phyloP scores from a whole-genome alignment of 352 stramenopile species.

The Phytophthora litchii region DNA sequence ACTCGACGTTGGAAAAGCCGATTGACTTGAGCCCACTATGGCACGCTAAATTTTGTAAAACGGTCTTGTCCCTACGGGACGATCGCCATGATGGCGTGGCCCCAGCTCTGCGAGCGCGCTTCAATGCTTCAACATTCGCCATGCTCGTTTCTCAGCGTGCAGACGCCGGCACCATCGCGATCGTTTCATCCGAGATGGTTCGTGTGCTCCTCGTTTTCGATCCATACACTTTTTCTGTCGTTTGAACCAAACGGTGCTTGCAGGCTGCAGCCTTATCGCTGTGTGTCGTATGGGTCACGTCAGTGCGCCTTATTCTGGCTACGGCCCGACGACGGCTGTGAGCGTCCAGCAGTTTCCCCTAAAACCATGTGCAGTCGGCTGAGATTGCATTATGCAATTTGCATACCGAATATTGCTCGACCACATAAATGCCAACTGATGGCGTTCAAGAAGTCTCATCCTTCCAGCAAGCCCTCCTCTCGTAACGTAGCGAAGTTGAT shows the following conservation, averaged over 20 bases:
- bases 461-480: too few relatives aligned
- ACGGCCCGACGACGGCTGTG: background rate
- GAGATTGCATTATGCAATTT: background rate
- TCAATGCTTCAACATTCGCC: constrained; percentile 29
- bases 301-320: constrained; percentile 2
- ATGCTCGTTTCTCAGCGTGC: constrained; percentile 29
- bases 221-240: constrained; percentile 13
- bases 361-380: background rate
- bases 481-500: background rate
- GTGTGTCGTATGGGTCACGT: constrained; percentile 8
- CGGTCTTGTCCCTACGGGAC: constrained; percentile 16
- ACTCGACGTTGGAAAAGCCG: constrained; percentile 8
- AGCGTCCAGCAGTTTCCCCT: background rate
- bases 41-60: constrained; percentile 24
- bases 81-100: constrained; percentile 23
- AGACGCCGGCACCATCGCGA: constrained; percentile 1
- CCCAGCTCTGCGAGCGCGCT: constrained; percentile 22
- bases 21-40: constrained; percentile 18
- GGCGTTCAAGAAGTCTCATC: background rate
- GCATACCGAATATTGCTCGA: background rate
- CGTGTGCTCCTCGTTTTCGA: constrained; percentile 4
- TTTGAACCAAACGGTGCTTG: background rate
- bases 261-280: background rate
- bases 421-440: background rate
- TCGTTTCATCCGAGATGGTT: constrained; percentile 11